Evolutionary conservation across 441 rosid genomes (phyloP).

Genomic region (Pelargonium citronellum): DNA sequence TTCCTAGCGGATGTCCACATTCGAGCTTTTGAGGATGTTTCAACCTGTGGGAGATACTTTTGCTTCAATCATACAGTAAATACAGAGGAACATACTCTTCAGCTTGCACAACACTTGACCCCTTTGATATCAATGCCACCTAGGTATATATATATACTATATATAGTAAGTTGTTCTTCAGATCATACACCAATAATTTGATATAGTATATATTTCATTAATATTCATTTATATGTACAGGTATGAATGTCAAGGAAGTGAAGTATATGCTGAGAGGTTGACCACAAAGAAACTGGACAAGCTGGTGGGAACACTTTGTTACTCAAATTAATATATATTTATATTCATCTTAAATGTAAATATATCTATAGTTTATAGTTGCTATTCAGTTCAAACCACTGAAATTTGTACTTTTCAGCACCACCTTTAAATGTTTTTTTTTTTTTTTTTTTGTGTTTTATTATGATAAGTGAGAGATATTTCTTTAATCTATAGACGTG

Average conservation of each 20-base stretch:
- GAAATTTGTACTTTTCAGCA: too few relatives aligned
- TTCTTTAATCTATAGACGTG: too few relatives aligned
- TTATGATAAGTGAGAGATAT: too few relatives aligned
- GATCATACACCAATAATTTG: too few relatives aligned
- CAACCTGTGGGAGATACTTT: constrained; percentile 68
- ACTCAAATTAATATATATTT: background rate
- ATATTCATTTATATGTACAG: constrained; percentile 27
- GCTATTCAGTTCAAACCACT: too few relatives aligned
- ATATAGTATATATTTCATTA: too few relatives aligned
- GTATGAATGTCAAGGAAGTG: constrained; percentile 47
- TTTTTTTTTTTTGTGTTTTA: too few relatives aligned
- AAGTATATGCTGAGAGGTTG: constrained; percentile 55
- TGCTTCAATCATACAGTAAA: constrained; percentile 65
- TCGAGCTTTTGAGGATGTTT: constrained; percentile 55
- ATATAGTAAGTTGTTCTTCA: too few relatives aligned
- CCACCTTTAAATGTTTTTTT: too few relatives aligned
- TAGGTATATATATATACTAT: constrained; percentile 29
- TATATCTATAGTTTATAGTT: too few relatives aligned
- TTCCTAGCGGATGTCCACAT: constrained; percentile 66
- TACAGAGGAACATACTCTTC: constrained; percentile 50
- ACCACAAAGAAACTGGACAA: constrained; percentile 54
- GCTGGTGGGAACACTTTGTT: constrained; percentile 50
- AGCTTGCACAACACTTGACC: constrained; percentile 47
- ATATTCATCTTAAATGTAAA: too few relatives aligned
- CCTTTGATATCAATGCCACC: constrained; percentile 59